Evolutionary conservation across 2,329 filamentous ascomycete species (phyloP), one percentile per base, ranked within the genome.

Genomic region (Salinomyces thailandicus): DNA sequence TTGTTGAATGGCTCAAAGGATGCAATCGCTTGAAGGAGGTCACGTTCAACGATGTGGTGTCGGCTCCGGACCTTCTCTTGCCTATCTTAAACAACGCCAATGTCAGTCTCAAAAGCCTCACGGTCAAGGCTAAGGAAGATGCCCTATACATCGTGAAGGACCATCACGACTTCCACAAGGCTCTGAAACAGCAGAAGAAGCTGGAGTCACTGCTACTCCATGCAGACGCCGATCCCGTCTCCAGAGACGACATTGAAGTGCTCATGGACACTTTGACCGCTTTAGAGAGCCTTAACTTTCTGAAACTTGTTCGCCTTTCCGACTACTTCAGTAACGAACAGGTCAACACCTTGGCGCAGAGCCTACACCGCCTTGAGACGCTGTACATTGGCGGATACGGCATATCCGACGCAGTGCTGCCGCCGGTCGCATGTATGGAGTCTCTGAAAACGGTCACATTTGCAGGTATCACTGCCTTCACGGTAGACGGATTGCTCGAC

Each of bases 311-410:
- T 19, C 62, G 68, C 18, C 63, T 73, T 4, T 68, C 63, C 2
- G 67, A 74, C 27, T 64, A 64, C 33, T 68, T 79, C 40, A 62
- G 57, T 0, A 58, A 67, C 5, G 53, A 61, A 6, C 68, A 79
- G 26, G 59, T 80, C 20, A 52, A 60, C 8, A 48, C 48, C 2
- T 61, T 81, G 12, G 62, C 68, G 16, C 41, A 52, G 2, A 53
- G 61, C 7, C 56, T 77, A 7, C 56, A 56, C 0, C 50, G 62
- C 12, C 62, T 82, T 0, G 72, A 77, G 44, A 67, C 73, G 9
- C 55, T 81, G 11, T 68, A 63, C 30, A 67, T 80, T 33, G 68
- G 66, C 29, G 75, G 76, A 6, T 63, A 67, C 29, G 69, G 70
- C 12, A 55, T 72, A 15, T 63, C 68, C 4, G 69, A 76, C 41